Conservation (phyloP, 1,139 yeast genomes). For the Arxiozyma heterogenica region DNA sequence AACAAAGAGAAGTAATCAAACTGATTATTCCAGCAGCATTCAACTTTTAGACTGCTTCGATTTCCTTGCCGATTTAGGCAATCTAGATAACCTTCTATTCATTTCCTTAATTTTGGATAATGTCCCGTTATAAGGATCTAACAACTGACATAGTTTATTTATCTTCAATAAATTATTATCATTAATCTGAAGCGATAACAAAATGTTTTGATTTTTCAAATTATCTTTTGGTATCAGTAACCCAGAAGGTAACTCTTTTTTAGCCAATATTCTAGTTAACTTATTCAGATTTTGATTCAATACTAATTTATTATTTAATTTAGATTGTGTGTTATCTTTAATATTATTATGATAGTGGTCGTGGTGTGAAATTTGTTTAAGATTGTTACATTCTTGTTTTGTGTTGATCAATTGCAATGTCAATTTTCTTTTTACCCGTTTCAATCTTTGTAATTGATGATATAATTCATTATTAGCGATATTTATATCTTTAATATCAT, state of each 20-base stretch:
- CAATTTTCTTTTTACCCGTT: constrained; percentile 12
- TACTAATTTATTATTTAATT: constrained; percentile 1
- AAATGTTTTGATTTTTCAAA: background rate
- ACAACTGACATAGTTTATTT: constrained; percentile 8
- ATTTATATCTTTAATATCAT: constrained; percentile 26
- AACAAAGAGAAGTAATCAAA: background rate
- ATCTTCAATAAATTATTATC: background rate
- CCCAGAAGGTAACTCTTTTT: background rate
- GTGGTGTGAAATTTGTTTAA: background rate
- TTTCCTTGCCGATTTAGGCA: background rate
- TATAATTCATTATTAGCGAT: constrained; percentile 27
- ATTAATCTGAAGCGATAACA: background rate
- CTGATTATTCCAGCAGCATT: no score
- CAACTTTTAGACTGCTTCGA: background rate
- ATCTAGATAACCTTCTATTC: constrained; percentile 7
- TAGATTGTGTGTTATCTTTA: background rate
- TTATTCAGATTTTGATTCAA: constrained; percentile 14
- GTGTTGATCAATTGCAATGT: constrained; percentile 15
- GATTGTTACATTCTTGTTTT: constrained; percentile 8
- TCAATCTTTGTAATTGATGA: constrained; percentile 17
- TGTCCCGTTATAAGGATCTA: constrained; percentile 19
- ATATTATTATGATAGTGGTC: background rate
- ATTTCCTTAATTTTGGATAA: constrained; percentile 12
- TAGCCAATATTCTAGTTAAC: constrained; percentile 7
- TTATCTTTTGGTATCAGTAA: background rate